Base-by-base conservation (phyloP, 345 rosid species). In the Citrus trifoliata region DNA sequence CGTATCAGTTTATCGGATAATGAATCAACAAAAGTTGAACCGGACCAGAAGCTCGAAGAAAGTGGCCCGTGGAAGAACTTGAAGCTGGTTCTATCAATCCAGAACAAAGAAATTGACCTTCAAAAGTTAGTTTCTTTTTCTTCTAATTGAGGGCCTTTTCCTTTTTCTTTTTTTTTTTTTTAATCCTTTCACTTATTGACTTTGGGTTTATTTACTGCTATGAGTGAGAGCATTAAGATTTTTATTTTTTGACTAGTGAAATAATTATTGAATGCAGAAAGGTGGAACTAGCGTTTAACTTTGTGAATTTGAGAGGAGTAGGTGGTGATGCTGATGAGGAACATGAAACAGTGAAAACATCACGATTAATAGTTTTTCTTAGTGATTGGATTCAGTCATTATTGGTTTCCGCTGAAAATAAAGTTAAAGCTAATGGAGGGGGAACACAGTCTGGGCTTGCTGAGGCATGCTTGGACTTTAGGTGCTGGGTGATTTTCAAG, bases 401-500 rank as follows among this genome's bases (percentile, higher is more conserved):
- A 75, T 86, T 96, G 82, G 79, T 89, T 72, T 82, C 88, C 0
- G 66, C 82, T 0, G 87, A 89, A 65, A 89, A 88, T 84, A 89
- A 87, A 67, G 71, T 59, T 75, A 76, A 80, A 58, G 67, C 67
- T 28, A 79, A 80, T 65, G 82, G 71, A 60, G 86, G 58, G 48
- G 38, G 70, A 32, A 59, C 53, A 42, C 70, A 27, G 56, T 63
- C 72, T 8, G 81, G 75, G 28, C 76, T 30, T 66, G 21, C 81
- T 55, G 85, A 80, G 58, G 78, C 88, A 18, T 87, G 87, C 79
- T 84, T 91, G 80, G 97, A 96, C 84, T 83, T 74, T 33, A 91
- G 95, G 81, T 93, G 95, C 78, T 96, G 99, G 98, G 82, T 84
- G 60, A 80, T 94, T 76, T 89, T 96, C 74, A 87, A 85, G 73